Evolutionary conservation across 1,139 yeast species (phyloP), one percentile per base, ranked within the genome.

Genomic region (Casaregolazyma suthepensis): DNA sequence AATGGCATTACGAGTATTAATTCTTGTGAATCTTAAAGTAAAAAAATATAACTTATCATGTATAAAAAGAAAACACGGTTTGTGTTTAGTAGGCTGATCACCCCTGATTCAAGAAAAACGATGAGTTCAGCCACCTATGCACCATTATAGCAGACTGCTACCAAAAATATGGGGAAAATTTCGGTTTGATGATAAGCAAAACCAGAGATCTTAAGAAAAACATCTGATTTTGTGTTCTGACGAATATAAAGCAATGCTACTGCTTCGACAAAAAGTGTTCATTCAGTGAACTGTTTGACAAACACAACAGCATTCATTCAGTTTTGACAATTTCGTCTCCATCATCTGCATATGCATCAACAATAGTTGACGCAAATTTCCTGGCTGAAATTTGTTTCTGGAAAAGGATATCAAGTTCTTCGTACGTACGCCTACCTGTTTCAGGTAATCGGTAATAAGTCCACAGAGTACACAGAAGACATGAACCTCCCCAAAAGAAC

Each of bases 401-500:
- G 51, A 59, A 59, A 26, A 59, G 43, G 12, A 54, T 47, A 66
- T 82, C 86, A 62, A 81, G 68, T 63, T 82, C 86, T 45, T 80
- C 85, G 62, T 71, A 80, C 3, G 84, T 79, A 64, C 82, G 76
- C 49, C 74, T 77, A 62, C 72, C 75, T 18, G 84, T 76, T 63
- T 82, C 87, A 5, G 86, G 86, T 52, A 81, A 69, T 50, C 78
- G 75, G 63, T 79, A 79, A 65, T 65, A 79, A 35, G 70, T 61
- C 82, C 82, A 63, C 20, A 59, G 49, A 10, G 54, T 20, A 6
- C 51, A 51, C 15, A 69, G 29, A 5, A 75, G 54, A 22, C 77
- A 69, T 52, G 76, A 67, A 0, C 79, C 83, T 20, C 76, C 80
- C 77, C 79, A 81, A 61, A 81, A 74, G 63, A 79, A 78, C 1